Percentiles rank a stretch among this genome's conserved stretches.
These are phyloP conservation scores for Terana coerulea DNA, from an alignment of 768 basidiomycete species.

Conservation along the genomic window DNA sequence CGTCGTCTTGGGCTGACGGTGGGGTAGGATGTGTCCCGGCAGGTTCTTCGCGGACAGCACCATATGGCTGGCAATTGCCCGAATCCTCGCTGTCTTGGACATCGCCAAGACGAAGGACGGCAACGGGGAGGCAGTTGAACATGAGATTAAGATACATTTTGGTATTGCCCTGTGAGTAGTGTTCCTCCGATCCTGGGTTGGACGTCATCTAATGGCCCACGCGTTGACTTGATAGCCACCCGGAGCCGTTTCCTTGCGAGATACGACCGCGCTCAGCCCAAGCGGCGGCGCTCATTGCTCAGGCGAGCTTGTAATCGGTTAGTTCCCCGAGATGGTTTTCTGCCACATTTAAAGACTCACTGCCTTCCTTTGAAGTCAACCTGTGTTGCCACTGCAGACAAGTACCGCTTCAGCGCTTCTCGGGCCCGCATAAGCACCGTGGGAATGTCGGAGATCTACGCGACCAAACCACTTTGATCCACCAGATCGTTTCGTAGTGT, in stretches of 20 bases:
- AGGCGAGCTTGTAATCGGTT: too few species aligned
- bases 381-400: neutral
- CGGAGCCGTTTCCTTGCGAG: slow-evolving; percentile 13
- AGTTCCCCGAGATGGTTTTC: too few species aligned
- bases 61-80: slow-evolving; percentile 18
- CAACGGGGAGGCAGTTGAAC: neutral
- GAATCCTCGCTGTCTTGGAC: slow-evolving; percentile 19
- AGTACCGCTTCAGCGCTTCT: neutral
- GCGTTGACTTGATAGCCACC: slow-evolving; percentile 10
- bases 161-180: neutral
- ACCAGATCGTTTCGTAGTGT: too few species aligned
- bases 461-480: too few species aligned
- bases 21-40: slow-evolving; percentile 20
- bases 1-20: neutral
- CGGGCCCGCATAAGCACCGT: too few species aligned
- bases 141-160: neutral
- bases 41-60: slow-evolving; percentile 17
- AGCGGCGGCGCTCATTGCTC: neutral
- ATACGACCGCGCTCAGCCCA: slow-evolving; percentile 4
- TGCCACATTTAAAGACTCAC: too few species aligned
- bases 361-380: neutral
- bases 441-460: too few species aligned
- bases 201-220: neutral
- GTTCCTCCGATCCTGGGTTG: too few species aligned
- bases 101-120: neutral